Evolutionary conservation across 2,329 filamentous ascomycete species (phyloP), one percentile per base, ranked within the genome.

Genomic region (Scedosporium boydii): DNA sequence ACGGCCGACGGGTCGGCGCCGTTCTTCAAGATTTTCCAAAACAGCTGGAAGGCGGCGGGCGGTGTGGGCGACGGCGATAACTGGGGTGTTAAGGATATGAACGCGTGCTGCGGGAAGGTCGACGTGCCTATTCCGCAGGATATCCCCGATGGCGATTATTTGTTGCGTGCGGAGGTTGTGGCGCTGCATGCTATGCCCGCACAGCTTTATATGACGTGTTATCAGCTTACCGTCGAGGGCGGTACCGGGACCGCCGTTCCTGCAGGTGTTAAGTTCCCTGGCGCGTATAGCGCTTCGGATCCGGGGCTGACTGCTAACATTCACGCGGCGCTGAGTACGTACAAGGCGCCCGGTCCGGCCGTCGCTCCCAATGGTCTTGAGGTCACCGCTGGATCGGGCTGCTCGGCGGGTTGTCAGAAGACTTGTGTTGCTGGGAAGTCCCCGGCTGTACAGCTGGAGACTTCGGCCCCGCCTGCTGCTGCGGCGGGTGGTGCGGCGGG

Each of bases 11-110:
- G 77, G 10, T 71, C 73, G 1, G 68, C 72, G 2, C 69, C 71
- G 3, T 83, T 78, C 78, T 82, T 83, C 74, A 84, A 84, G 73
- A 76, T 83, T 64, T 80, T 76, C 66, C 75, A 79, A 64, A 75
- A 80, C 65, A 76, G 78, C 2, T 78, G 78, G 75, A 72, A 72
- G 63, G 27, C 69, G 26, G 57, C 60, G 26, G 70, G 72, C n/a
- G 65, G 66, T 26, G 78, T 77, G 48, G 76, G 77, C n/a, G 71
- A 72, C 51, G 70, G 71, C 10, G 78, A 81, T 66, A 75, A 76
- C 67, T 82, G 77, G 77, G 77, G 75, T 44, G 75, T 73, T 58
- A 76, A 75, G 65, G 73, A 76, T 61, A 68, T 75, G 63, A 75
- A 75, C 66, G 53, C 65, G 5, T 74, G 72, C 68, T 76, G 73